Percentiles rank a stretch among this genome's conserved stretches.
These are phyloP conservation scores for Populus davidiana DNA, from an alignment of 345 rosid species.

Conservation along the genomic window DNA sequence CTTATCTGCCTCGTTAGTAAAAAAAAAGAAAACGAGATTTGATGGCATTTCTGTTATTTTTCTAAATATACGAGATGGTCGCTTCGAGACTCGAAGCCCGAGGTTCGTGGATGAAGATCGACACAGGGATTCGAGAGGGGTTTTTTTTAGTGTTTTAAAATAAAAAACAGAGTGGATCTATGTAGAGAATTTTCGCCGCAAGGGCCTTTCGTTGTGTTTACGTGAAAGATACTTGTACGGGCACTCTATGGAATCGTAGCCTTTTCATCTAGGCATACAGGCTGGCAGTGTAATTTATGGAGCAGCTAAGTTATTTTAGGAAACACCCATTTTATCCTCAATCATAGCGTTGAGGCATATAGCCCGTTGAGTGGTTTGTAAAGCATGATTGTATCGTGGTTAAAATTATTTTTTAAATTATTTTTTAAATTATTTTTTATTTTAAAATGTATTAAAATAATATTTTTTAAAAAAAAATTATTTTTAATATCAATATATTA, in stretches of 20 bases:
- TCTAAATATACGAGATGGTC: not conserved
- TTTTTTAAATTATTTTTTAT: too few species aligned
- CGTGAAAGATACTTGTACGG: slow-evolving; percentile 1
- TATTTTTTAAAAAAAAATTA: too few species aligned
- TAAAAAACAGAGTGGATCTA: not conserved
- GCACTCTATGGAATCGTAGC: not conserved
- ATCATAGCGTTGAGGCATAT: too few species aligned
- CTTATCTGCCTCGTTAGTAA: not conserved
- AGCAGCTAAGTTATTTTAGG: not conserved
- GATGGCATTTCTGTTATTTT: not conserved
- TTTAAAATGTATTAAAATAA: too few species aligned
- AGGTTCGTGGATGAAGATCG: not conserved
- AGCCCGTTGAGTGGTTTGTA: too few species aligned
- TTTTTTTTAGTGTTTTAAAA: too few species aligned
- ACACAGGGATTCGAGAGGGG: not conserved
- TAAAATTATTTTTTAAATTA: too few species aligned
- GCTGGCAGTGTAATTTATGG: not conserved
- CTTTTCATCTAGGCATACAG: not conserved
- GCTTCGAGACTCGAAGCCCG: not conserved
- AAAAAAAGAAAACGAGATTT: not conserved
- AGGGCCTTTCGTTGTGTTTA: too few species aligned
- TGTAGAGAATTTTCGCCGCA: not conserved
- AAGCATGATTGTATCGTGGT: too few species aligned
- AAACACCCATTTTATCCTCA: too few species aligned
- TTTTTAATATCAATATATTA: too few species aligned